Base-by-base conservation (phyloP, 73 alveolate species). In the Paramecium sexaurelia region DNA sequence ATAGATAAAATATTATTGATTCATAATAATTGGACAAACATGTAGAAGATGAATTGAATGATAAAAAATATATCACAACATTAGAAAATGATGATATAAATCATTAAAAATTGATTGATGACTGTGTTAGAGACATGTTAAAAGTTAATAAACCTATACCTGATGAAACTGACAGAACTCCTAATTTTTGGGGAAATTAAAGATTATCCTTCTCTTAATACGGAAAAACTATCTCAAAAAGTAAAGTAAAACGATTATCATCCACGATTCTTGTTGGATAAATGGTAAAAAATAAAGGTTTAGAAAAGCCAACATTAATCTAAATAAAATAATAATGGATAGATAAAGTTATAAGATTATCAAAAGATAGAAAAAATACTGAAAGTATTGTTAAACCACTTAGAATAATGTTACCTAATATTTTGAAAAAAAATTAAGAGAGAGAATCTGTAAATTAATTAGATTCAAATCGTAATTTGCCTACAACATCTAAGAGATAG, bases 271-370 rank as follows among this genome's bases (percentile, higher is more conserved):
- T 78, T 6, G 90, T 78, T 9, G 73, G 32, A 9, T 17, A 78
- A 78, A 22, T 78, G 40, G 90, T 78, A 2, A 78, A 78, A 78
- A 39, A 32, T n/a, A 78, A 78, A 78, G 90, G 90, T 17, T 29
- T 78, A 78, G 43, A 78, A 41, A 78, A 78, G 10, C 43, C 43
- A 10, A 78, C 90, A 39, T 20, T 78, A 17, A 37, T 6, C 15
- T 45, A 78, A 45, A 29, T 29, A 78, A 39, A 78, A 78, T 11
- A 78, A 33, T 32, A 78, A 41, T n/a, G 41, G 41, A 39, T 78
- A 13, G 86, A 71, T 71, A 37, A 71, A 71, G 15, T 71, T 33
- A 61, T 61, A 10, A 32, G 26, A 11, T n/a, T 22, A 29, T 41
- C 20, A 27, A 61, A 45, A 61, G 83, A 61, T 26, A 61, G 83